Evolutionary conservation across 2,329 filamentous ascomycete genomes (phyloP), one percentile per base, ranked within the genome.

Genomic region (Penicillium freii): DNA sequence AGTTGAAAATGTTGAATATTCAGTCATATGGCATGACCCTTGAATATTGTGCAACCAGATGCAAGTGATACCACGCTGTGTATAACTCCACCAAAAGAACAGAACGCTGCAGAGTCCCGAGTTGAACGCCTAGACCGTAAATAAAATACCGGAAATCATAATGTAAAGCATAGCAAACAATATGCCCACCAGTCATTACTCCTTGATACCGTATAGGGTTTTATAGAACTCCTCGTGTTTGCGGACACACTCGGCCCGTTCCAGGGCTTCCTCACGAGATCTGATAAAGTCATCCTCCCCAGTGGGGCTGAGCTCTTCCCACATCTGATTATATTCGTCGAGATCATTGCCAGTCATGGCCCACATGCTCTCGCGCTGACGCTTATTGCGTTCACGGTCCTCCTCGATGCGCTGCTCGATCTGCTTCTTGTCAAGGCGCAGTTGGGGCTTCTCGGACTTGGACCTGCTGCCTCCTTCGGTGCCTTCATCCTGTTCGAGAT

Each of bases 321-420:
- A 95, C 63, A 95, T 77, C 75, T 86, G 90, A 62, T 87, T 84
- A 76, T 91, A 87, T 75, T 97, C 93, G 8, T 87, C 84, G 27
- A 84, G 81, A 9, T 81, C 78, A 33, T 84, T 82, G 9, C 83
- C 81, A 31, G 85, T 85, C 2, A 96, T 87, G 0, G 92, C 91
- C 94, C 95, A 99, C 61, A 96, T 95, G 67, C 87, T 92, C 77
- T 99, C 94, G 23, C 94, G 81, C 68, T 93, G 80, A 43, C 93
- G 81, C 80, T 99, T 99, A 75, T 99, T 95, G 43, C 94, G 81
- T 74, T 99, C 94, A 4, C 94, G 82, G 74, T 99, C 94, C 76
- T 99, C 95, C 67, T 99, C 95, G 62, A 99, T 96, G 40, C 94
- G 83, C 78, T 97, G 92, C 77, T 97, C 92, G 52, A 97, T 90